phyloP scores from a whole-genome alignment of 1,284 basidiomycete genomes.

The Anthracocystis setariae region DNA sequence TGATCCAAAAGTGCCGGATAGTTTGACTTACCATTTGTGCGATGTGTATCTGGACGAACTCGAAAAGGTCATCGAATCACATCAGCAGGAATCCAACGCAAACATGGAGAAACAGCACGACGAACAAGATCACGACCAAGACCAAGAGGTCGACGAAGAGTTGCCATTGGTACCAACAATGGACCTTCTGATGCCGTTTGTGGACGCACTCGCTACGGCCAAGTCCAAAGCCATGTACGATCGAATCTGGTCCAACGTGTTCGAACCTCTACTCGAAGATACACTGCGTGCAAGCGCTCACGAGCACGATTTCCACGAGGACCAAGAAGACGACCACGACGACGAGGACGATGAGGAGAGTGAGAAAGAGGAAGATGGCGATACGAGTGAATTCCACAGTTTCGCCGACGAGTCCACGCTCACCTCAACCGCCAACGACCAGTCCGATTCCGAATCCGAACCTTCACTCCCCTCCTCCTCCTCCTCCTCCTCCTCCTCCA shows the following conservation, averaged over 20 bases:
- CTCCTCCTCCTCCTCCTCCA: no score
- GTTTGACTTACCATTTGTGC: slow-evolving; percentile 77
- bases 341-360: slow-evolving; percentile 10
- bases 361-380: slow-evolving; percentile 15
- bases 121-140: not conserved
- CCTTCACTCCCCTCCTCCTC: not conserved
- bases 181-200: slow-evolving; percentile 76
- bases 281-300: slow-evolving; percentile 36
- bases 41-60: slow-evolving; percentile 93
- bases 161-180: slow-evolving; percentile 71
- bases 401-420: slow-evolving; percentile 31
- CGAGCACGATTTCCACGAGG: no score
- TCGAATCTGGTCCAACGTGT: slow-evolving; percentile 75
- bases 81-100: not conserved
- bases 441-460: slow-evolving; percentile 3
- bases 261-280: slow-evolving; percentile 73
- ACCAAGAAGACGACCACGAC: slow-evolving; percentile 13
- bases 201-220: slow-evolving; percentile 76
- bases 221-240: slow-evolving; percentile 75
- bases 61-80: slow-evolving; percentile 74
- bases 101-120: not conserved
- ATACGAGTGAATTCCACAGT: slow-evolving; percentile 36
- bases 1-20: slow-evolving; percentile 79
- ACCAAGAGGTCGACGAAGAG: slow-evolving; percentile 19
- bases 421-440: slow-evolving; percentile 16